phyloP scores from a whole-genome alignment of 2,329 filamentous ascomycete genomes.

The Didymella sp. region DNA sequence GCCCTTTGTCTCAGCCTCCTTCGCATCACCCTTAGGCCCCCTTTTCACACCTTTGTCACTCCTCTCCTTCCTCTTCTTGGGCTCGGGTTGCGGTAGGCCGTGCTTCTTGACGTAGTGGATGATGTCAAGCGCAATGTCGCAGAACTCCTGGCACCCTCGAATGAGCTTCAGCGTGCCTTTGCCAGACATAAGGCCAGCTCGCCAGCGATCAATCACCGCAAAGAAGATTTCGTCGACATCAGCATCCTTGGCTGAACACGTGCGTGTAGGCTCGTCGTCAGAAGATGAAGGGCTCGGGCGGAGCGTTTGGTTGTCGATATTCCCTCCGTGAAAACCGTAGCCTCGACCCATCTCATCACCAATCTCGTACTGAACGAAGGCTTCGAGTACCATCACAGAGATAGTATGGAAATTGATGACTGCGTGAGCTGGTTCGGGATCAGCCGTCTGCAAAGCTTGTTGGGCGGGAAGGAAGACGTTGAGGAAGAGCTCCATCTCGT shows the following conservation, averaged over 20 bases:
- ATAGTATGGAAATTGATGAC: constrained; percentile 47
- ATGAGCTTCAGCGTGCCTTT: constrained; percentile 30
- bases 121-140: constrained; percentile 41
- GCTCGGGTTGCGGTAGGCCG: constrained; percentile 23
- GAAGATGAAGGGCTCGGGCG: not conserved
- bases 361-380: constrained; percentile 33
- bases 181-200: constrained; percentile 28
- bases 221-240: constrained; percentile 46
- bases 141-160: constrained; percentile 44
- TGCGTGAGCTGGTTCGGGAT: constrained; percentile 31
- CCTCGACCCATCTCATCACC: constrained; percentile 31
- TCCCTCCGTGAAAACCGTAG: constrained; percentile 11
- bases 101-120: constrained; percentile 42
- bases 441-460: constrained; percentile 21
- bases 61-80: constrained; percentile 20
- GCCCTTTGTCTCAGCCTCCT: not conserved
- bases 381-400: constrained; percentile 42
- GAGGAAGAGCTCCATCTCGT: constrained; percentile 39
- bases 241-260: constrained; percentile 19
- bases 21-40: constrained; percentile 11
- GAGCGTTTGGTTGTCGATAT: not conserved
- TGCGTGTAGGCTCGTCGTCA: not conserved
- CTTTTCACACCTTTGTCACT: constrained; percentile 29
- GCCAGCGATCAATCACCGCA: constrained; percentile 41
- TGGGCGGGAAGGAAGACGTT: constrained; percentile 41